Conservation (phyloP, 768 basidiomycete genomes). For the Leccinum barrowsii region DNA sequence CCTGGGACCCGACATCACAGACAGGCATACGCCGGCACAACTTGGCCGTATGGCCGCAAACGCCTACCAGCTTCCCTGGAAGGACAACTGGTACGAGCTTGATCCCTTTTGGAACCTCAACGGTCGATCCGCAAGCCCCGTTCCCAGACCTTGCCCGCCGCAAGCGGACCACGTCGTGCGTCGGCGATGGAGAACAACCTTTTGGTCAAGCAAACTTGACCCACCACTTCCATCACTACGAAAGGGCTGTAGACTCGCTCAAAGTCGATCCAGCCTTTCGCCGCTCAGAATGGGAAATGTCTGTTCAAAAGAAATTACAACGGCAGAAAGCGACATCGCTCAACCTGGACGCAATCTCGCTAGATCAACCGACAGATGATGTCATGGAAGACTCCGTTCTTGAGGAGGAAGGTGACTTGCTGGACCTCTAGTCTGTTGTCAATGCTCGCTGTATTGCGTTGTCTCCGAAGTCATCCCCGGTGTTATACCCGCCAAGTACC, state of each 20-base stretch:
- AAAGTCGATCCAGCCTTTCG: constrained; percentile 61
- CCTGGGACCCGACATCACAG: constrained; percentile 73
- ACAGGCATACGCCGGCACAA: constrained; percentile 74
- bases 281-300: constrained; percentile 58
- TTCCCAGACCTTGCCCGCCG: constrained; percentile 58
- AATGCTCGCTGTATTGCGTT: constrained; percentile 73
- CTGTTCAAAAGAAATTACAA: constrained; percentile 47
- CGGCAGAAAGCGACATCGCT: constrained; percentile 49
- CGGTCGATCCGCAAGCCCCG: constrained; percentile 32
- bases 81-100: constrained; percentile 78
- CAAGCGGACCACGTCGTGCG: constrained; percentile 47
- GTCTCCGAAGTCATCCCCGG: constrained; percentile 70
- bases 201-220: constrained; percentile 54
- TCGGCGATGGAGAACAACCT: constrained; percentile 45
- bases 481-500: constrained; percentile 57
- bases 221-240: constrained; percentile 81
- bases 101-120: constrained; percentile 67
- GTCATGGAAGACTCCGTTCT: constrained; percentile 28
- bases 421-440: constrained; percentile 86
- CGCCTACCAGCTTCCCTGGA: constrained; percentile 75
- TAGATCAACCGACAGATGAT: constrained; percentile 27
- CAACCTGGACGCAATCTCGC: constrained; percentile 26
- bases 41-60: constrained; percentile 87
- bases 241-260: constrained; percentile 63
- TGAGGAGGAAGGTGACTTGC: constrained; percentile 47